Base-by-base conservation (phyloP, 2,329 filamentous ascomycete species). In the Fusarium nurragi region DNA sequence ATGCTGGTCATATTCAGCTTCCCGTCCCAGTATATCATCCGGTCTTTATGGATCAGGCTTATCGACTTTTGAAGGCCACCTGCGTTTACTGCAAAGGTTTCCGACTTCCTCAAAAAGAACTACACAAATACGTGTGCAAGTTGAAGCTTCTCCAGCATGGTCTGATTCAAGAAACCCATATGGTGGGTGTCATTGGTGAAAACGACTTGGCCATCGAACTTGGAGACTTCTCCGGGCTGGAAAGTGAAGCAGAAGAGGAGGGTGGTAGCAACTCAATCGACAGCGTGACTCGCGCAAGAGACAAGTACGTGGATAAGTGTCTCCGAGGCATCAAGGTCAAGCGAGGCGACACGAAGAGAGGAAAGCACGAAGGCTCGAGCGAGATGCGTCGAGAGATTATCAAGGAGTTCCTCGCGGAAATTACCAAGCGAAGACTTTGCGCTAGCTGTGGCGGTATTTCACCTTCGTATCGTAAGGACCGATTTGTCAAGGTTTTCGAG, bases 11-110 rank as follows among this genome's bases (percentile, higher is more conserved):
- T 75, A 97, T 99, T 76, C 93, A 97, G 71, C 88, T 99, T 13
- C 94, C 95, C 14, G 90, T 94, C 13, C 92, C 92, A 43, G 92
- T 97, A 49, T 99, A 98, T 76, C 94, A 99, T 77, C 92, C 94
- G n/a, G 91, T 93, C 3, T 98, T 97, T 74, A 90, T 99, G 83
- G 94, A 97, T 75, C 94, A 97, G 76, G 86, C 94, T 49, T 86
- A 96, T 65, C 90, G 92, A 40, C 83, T 99, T 41, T 84, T 99
- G 19, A 89, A 93, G 70, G 90, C 92, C 51, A 91, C 94, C 77
- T 99, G 95, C 76, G 86, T 90, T 59, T 97, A 97, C 80, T 99
- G 96, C 79, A 90, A 94, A 74, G 88, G 89, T 55, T 88, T 99
- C 68, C 92, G 91, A 74, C 84, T 97, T 75, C 84, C 90, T n/a